Base-by-base conservation (phyloP, 225 moss, liverwort and hornwort species). In the Bryum argenteum region DNA sequence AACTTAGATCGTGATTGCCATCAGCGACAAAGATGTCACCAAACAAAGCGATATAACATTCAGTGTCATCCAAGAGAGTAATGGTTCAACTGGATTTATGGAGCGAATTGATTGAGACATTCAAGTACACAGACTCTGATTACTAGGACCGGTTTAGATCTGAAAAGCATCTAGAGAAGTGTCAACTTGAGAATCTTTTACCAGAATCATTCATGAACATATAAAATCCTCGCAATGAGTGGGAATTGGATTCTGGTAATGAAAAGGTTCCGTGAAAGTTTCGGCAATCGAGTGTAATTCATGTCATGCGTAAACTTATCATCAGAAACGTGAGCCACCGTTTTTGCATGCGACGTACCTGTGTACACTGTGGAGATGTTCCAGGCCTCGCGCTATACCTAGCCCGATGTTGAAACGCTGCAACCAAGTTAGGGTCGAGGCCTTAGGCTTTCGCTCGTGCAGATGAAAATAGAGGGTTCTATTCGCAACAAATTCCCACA, bases 361-460 rank as follows among this genome's bases (percentile, higher is more conserved):
- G 74, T 80, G 86, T 68, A 88, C 88, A 45, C 80, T 80, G 77
- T 92, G 95, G 59, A 95, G 90, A 57, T 89, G 82, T 9, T 84
- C 80, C 7, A 95, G 81, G 43, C 89, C 91, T 56, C 78, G 82
- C 14, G 92, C 93, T 38, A 91, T 81, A 59, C 95, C 93, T 19
- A 93, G 60, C 60, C 86, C 95, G 44, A 93, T 89, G n/a, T 51
- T 70, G 69, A 80, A 85, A 12, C 89, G 82, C 47, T 80, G 79
- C 14, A 61, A 54, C 95, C 92, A 95, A 75, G 54, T 82, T 48
- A 92, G 84, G 71, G 72, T 26, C 45, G 67, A 8, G 21, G 64
- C 26, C 9, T 43, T 38, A 51, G 74, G 71, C 55, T 17, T 75
- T 50, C 54, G 77, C 69, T 80, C 70, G 53, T 95, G 86, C 44